Base-by-base conservation (phyloP, 371 early-diverging fungal species). In the Mucor circinelloides region DNA sequence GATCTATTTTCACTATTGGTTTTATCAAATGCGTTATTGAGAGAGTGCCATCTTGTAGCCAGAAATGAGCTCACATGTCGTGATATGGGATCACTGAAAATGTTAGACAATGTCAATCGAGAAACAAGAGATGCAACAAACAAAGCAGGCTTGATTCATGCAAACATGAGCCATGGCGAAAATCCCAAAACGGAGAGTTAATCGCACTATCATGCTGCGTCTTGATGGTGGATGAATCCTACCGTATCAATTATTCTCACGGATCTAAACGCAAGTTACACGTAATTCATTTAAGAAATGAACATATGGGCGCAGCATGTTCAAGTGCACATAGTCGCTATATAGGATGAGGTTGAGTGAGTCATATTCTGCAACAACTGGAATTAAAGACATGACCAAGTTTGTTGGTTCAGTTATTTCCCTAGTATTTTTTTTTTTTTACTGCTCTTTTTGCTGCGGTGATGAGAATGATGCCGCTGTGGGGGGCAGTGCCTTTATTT, bases 221-320 rank as follows among this genome's bases (percentile, higher is more conserved):
- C 42, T 36, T 32, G 12, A 10, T 30, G 32, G 6, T 40, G 59
- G 21, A 59, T 59, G 42, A 59, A 59, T 38, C 15, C 21, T 59
- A 40, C 27, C 59, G 59, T 59, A 59, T 59, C 59, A 15, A 13
- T 59, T 62, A 52, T 62, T 62, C 48, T 52, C 52, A 50, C 63
- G 63, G 52, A 27, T 52, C 52, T 15, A 23, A 9, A 6, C 13
- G 13, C 12, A 0, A 23, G 52, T 52, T 52, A 52, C 52, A 52
- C 52, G 27, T 15, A 27, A 23, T 27, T 40, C 40, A 38, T 27
- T 56, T 17, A 30, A 17, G 17, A 52, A 27, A 13, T 12, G 25
- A 25, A 4, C 27, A 25, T 52, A 12, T 27, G 27, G 52, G 52
- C 52, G 52, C 52, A 52, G 52, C 52, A 52, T 52, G 21, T 1